These are phyloP conservation scores for Litsea cubeba DNA, from an alignment of 164 flowering plant genomes.

Conservation along the genomic window DNA sequence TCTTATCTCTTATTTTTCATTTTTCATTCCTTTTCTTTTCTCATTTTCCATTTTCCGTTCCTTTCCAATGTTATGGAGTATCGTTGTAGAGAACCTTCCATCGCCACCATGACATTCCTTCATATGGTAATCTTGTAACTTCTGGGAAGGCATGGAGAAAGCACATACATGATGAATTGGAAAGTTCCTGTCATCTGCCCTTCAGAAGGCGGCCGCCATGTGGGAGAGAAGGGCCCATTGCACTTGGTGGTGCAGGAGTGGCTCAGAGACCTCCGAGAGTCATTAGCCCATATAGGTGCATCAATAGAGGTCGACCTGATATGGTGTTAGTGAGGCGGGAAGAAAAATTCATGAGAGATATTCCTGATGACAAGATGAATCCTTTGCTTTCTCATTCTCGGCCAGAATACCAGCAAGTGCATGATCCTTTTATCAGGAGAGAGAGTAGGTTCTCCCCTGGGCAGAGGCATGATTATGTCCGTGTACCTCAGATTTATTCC, in stretches of 20 bases:
- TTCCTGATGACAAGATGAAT: slow-evolving; percentile 35
- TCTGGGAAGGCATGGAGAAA: slow-evolving; percentile 45
- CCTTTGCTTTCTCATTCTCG: slow-evolving; percentile 36
- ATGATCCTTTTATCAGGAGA: slow-evolving; percentile 35
- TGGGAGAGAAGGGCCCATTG: slow-evolving; percentile 24
- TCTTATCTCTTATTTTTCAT: no score
- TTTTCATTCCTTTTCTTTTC: no score
- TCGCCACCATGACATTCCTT: background rate
- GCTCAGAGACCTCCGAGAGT: slow-evolving; percentile 40
- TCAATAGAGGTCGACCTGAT: slow-evolving; percentile 31
- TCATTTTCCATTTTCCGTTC: no score
- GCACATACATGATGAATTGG: no score
- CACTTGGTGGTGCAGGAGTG: slow-evolving; percentile 38
- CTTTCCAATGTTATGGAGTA: no score
- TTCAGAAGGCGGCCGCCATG: slow-evolving; percentile 44
- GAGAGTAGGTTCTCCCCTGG: slow-evolving; percentile 37
- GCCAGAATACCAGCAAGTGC: slow-evolving; percentile 34
- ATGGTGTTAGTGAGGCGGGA: slow-evolving; percentile 33
- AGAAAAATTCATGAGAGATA: slow-evolving; percentile 41
- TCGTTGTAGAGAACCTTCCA: no score
- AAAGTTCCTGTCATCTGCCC: slow-evolving; percentile 29
- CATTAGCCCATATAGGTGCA: slow-evolving; percentile 39
- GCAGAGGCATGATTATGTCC: slow-evolving; percentile 32
- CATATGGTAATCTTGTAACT: slow-evolving; percentile 31
- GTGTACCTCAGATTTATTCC: slow-evolving; percentile 33